Percentiles rank a stretch among this genome's conserved stretches.
Conservation (phyloP, 2,329 filamentous ascomycete genomes). For the Diaporthe citri region DNA sequence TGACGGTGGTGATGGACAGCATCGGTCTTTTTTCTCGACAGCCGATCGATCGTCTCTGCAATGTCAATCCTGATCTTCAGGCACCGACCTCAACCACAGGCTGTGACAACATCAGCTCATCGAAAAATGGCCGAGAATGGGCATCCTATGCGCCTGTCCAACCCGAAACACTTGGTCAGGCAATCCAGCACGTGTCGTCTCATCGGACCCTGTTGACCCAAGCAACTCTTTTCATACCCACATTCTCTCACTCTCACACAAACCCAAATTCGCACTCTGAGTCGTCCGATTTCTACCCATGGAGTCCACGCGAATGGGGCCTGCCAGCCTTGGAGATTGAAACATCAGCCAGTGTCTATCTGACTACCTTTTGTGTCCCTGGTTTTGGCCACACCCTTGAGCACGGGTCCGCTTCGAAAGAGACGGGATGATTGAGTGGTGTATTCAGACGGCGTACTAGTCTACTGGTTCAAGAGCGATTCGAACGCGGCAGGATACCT, state of each 20-base stretch:
- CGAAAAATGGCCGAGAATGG: background rate
- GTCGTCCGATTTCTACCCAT: background rate
- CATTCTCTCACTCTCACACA: background rate
- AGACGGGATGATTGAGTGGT: background rate
- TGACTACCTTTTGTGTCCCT: background rate
- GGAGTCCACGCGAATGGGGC: background rate
- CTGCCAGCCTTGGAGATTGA: background rate
- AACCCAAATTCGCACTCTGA: background rate
- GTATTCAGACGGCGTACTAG: background rate
- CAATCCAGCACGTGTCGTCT: constrained; percentile 23
- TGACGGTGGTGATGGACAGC: background rate
- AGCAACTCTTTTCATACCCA: background rate
- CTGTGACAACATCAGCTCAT: constrained; percentile 10
- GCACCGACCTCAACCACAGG: background rate
- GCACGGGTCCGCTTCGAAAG: background rate
- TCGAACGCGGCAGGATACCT: constrained; percentile 56
- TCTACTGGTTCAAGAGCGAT: constrained; percentile 27
- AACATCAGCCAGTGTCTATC: background rate
- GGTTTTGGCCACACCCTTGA: background rate
- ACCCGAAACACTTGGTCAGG: constrained; percentile 13
- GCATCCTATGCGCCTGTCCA: background rate
- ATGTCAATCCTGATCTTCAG: constrained; percentile 30
- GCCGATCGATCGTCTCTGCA: background rate
- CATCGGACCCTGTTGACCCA: constrained; percentile 5
- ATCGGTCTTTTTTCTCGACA: background rate